Base-by-base conservation (phyloP, 148 eudicot species). In the Polygonum maritimum region DNA sequence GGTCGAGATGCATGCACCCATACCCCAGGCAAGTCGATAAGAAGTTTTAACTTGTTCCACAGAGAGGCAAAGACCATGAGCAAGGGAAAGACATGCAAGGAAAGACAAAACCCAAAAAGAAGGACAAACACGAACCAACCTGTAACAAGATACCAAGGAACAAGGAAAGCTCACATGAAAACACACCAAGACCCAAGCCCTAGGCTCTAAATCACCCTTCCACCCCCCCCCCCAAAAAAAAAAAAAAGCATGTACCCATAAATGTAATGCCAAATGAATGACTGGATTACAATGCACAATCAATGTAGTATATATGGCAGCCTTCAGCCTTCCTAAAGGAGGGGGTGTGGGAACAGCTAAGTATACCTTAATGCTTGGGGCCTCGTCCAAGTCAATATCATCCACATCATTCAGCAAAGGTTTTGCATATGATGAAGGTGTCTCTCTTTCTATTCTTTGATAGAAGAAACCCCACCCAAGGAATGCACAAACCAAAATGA, bases 391-490 rank as follows among this genome's bases (percentile, higher is more conserved):
- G 31, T 82, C 81, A 71, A 58, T 15, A 47, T 74, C 22, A 51
- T 83, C 83, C 67, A 55, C 75, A 73, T 85, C 81, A 75, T 71
- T 78, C 69, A 90, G 74, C 76, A 90, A 76, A 36, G 92, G 86
- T 57, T 79, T 49, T 39, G 71, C 48, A 73, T 69, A 80, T 79
- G 88, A 87, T 62, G 84, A 78, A 79, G 84, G 70, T 70, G 74
- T 81, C 36, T 80, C 82, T 76, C 83, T 83, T 77, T 81, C 89
- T 82, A 78, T 36, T 73, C 75, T 79, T 58, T 69, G 77, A 69
- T 75, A 74, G 62, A 83, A 83, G 60, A 84, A 83, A 15, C 85
- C 88, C 93, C 93, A 88, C 76, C 91, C 88, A 76, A 85, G 79
- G 78, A 89, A 84, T 72, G 86, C 85, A 80, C 83, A 84, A 82